Conservation (phyloP, 1,284 basidiomycete species). For the Cerrena zonata region DNA sequence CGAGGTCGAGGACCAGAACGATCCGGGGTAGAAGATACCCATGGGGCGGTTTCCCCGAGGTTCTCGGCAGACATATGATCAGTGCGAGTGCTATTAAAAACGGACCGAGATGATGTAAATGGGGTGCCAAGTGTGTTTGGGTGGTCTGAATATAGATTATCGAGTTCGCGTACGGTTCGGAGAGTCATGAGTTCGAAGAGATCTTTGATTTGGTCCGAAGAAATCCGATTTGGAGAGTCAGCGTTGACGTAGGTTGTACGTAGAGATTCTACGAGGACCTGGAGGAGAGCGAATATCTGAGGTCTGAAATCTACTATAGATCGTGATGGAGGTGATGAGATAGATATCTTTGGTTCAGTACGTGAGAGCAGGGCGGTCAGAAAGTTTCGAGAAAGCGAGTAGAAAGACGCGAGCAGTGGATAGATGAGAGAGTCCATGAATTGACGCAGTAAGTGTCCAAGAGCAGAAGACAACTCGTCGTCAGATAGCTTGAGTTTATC, state of each 20-base stretch:
- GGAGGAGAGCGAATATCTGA: background rate
- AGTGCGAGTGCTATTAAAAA: background rate
- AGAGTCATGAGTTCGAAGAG: background rate
- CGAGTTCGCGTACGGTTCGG: constrained; percentile 1
- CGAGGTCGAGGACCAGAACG: background rate
- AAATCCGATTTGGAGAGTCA: background rate
- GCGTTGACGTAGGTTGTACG: background rate
- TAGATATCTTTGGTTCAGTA: background rate
- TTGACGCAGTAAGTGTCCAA: background rate
- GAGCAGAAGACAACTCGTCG: background rate
- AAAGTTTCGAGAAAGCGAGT: background rate
- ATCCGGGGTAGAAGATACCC: background rate
- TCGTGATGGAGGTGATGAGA: background rate
- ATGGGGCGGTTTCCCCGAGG: background rate
- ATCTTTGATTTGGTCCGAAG: background rate
- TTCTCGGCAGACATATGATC: background rate
- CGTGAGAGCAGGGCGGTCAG: background rate
- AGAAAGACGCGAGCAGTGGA: constrained; percentile 2
- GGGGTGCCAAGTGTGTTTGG: too few relatives aligned
- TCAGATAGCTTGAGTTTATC: background rate
- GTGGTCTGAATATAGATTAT: background rate
- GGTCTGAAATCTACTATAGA: background rate
- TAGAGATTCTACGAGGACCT: background rate
- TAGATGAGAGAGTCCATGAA: background rate
- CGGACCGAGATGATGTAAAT: too few relatives aligned